phyloP scores from a whole-genome alignment of 805 yeast species.

The Wickerhamiella allomyrinae region DNA sequence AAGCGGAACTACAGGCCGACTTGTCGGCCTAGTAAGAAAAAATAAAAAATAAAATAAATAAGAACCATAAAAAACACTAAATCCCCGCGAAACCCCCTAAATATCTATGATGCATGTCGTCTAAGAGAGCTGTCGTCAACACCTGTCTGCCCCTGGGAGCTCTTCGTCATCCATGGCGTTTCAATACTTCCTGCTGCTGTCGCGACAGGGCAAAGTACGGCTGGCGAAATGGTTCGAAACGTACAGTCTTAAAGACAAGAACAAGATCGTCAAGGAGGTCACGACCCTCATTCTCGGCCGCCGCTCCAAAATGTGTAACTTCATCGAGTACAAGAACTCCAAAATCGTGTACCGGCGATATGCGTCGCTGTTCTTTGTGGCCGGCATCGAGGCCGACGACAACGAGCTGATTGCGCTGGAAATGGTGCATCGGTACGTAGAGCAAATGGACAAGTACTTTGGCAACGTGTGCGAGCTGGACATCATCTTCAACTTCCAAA shows the following conservation, averaged over 20 bases:
- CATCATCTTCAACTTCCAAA: constrained; percentile 87
- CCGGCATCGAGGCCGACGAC: constrained; percentile 69
- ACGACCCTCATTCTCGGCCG: constrained; percentile 75
- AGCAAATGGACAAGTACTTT: constrained; percentile 88
- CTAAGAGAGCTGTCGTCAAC: too few species aligned
- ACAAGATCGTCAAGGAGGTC: constrained; percentile 69
- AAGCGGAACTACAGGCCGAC: too few species aligned
- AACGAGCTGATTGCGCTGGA: constrained; percentile 82
- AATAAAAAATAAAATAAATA: too few species aligned
- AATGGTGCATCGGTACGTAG: constrained; percentile 82
- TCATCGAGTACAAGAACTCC: constrained; percentile 68
- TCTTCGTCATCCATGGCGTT: too few species aligned
- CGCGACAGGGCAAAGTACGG: constrained; percentile 91
- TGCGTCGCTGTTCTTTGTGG: constrained; percentile 82
- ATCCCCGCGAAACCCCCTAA: too few species aligned
- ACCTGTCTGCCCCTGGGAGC: too few species aligned
- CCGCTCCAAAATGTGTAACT: constrained; percentile 90
- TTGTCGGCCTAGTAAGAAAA: too few species aligned
- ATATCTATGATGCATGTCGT: too few species aligned
- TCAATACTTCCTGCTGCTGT: constrained; percentile 64
- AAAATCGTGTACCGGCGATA: constrained; percentile 85
- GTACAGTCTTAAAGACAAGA: constrained; percentile 69
- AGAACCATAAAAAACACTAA: too few species aligned
- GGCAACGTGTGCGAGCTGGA: constrained; percentile 96
- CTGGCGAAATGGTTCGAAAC: constrained; percentile 88